Evolutionary conservation across 2,329 filamentous ascomycete species (phyloP).

Genomic region (Penicillium sp.): DNA sequence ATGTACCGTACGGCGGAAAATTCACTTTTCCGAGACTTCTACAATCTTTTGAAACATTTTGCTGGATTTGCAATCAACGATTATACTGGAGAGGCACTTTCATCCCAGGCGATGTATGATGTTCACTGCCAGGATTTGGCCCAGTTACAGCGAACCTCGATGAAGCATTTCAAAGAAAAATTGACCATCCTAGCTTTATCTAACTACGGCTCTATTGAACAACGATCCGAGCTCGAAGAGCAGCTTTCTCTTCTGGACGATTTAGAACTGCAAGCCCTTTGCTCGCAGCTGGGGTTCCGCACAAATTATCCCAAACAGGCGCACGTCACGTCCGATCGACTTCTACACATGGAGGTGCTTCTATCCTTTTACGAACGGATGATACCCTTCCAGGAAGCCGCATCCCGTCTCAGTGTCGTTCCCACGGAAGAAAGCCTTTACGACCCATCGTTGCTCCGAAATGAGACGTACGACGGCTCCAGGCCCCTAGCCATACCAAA

Average conservation of each 20-base stretch:
- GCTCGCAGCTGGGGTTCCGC: conserved; percentile 74
- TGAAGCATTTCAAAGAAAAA: conserved; percentile 87
- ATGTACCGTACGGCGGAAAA: conserved; percentile 77
- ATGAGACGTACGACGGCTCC: conserved; percentile 86
- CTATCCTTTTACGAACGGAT: conserved; percentile 76
- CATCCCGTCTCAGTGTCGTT: conserved; percentile 72
- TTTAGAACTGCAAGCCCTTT: conserved; percentile 72
- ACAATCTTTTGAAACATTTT: conserved; percentile 81
- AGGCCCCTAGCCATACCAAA: conserved; percentile 89
- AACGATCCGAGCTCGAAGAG: conserved; percentile 75
- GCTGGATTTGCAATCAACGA: conserved; percentile 89
- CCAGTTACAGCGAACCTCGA: conserved; percentile 75
- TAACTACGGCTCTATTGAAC: conserved; percentile 87
- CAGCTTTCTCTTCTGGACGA: conserved; percentile 77
- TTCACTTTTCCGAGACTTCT: conserved; percentile 78
- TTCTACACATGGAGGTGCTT: conserved; percentile 66
- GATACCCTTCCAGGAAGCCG: conserved; percentile 80
- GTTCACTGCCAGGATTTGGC: conserved; percentile 77
- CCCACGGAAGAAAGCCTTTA: conserved; percentile 84
- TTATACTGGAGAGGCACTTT: conserved; percentile 79
- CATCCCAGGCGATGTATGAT: conserved; percentile 74
- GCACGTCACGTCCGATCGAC: conserved; percentile 64
- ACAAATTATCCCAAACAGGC: conserved; percentile 78
- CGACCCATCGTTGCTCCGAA: conserved; percentile 75
- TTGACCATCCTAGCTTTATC: conserved; percentile 88